Conservation (phyloP, 306 rosid species). For the Trifolium pratense region DNA sequence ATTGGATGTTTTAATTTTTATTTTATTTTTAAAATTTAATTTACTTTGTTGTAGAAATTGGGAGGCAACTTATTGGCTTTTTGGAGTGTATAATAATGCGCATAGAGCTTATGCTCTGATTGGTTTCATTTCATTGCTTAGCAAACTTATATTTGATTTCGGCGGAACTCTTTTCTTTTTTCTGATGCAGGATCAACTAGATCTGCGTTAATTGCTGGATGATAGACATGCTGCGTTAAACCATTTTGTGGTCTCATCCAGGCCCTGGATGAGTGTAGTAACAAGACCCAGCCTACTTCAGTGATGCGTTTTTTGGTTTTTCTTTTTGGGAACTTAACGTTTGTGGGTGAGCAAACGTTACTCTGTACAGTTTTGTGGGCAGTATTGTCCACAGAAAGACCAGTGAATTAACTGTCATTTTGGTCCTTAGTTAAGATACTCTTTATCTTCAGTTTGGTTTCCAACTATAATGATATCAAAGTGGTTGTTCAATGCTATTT, state of each 20-base stretch:
- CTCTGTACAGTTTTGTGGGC: constrained; percentile 39
- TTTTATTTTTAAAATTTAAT: constrained; percentile 8
- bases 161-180: not conserved
- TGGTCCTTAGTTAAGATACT: not conserved
- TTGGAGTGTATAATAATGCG: not conserved
- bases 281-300: not conserved
- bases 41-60: constrained; percentile 7
- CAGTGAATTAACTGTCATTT: not conserved
- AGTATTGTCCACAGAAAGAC: constrained; percentile 18
- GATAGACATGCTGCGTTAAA: constrained; percentile 2
- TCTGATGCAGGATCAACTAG: constrained; percentile 46
- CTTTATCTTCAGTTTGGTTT: not conserved
- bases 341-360: constrained; percentile 24
- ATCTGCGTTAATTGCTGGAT: constrained; percentile 33
- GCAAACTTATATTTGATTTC: not conserved
- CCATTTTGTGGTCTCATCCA: constrained; percentile 18
- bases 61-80: not conserved
- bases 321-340: not conserved
- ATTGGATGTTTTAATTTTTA: not conserved
- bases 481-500: too few species aligned
- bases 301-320: not conserved
- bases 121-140: constrained; percentile 5
- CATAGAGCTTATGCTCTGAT: constrained; percentile 2
- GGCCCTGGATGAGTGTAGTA: not conserved
- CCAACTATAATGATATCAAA: too few species aligned